Evolutionary conservation across 306 rosid species (phyloP), one percentile per base, ranked within the genome.

Genomic region (Cucumis hystrix): DNA sequence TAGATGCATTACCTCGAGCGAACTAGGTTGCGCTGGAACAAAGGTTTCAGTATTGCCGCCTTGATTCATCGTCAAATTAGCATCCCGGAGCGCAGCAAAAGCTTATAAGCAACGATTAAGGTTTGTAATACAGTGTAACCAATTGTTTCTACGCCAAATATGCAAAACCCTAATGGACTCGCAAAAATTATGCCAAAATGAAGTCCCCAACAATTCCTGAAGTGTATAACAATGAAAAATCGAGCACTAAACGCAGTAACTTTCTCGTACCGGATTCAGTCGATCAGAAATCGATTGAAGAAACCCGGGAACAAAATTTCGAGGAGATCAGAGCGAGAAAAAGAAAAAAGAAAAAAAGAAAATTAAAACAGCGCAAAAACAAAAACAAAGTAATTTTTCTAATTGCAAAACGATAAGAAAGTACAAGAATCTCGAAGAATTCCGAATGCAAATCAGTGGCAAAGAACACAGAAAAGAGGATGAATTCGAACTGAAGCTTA

Each of bases 41-140:
- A 95, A 78, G 81, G 93, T 87, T 88, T 90, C 97, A 20, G 91
- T 85, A 79, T 83, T 84, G 79, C 87, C 86, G 83, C 92, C 96
- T 86, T 92, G 96, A 52, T 90, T 95, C 82, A 91, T 85, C 93
- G 80, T 90, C 76, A 79, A 75, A 77, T 71, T 59, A 82, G 79
- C 86, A 92, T 82, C 86, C 94, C 85, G 75, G 59, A 39, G 61
- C 63, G 79, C 30, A 79, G 66, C 51, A 81, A 73, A 59, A 74
- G 28, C 63, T 30, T 33, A 18, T 30, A 28, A 73, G 47, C 45
- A 73, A 73, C 28, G 63, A 73, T 73, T 73, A 30, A 73, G 77
- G 77, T 73, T 73, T 37, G 18, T 17, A 73, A 52, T 54, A 10
- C 10, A 54, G 62, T 54, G 49, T 33, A 71, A 28, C 76, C 30